Conservation (phyloP, 1,284 basidiomycete genomes). For the Boletus smithii region DNA sequence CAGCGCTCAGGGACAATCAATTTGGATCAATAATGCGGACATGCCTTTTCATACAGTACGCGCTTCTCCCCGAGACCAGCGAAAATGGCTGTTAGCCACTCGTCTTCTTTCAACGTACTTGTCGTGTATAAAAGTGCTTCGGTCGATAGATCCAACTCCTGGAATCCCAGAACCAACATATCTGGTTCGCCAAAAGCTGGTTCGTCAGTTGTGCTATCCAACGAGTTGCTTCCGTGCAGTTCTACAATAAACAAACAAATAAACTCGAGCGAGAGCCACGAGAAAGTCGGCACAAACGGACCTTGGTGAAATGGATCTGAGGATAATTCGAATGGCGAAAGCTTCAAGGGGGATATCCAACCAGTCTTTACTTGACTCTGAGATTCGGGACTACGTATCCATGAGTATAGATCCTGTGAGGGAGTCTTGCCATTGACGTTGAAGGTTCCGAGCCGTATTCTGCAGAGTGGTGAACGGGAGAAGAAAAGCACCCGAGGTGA, state of each 20-base stretch:
- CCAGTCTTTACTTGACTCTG: slow-evolving; percentile 3
- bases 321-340: slow-evolving; percentile 35
- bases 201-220: slow-evolving; percentile 19
- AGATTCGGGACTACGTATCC: slow-evolving; percentile 37
- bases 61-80: slow-evolving; percentile 68
- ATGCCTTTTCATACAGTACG: slow-evolving; percentile 61
- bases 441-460: slow-evolving; percentile 70
- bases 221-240: slow-evolving; percentile 11
- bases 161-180: slow-evolving; percentile 67
- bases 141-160: slow-evolving; percentile 72
- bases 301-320: slow-evolving; percentile 15
- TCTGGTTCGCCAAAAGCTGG: slow-evolving; percentile 48
- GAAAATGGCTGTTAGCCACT: slow-evolving; percentile 62
- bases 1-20: background rate
- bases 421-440: slow-evolving; percentile 76
- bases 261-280: background rate
- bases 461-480: slow-evolving; percentile 23
- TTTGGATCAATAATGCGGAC: background rate
- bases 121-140: slow-evolving; percentile 69
- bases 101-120: slow-evolving; percentile 59
- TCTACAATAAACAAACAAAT: slow-evolving; percentile 9
- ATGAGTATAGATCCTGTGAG: slow-evolving; percentile 59
- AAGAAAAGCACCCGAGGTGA: background rate
- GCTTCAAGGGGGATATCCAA: slow-evolving; percentile 38
- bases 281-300: slow-evolving; percentile 6